Evolutionary conservation across 305 asterid genomes (phyloP).

Genomic region (Fraxinus sp.): DNA sequence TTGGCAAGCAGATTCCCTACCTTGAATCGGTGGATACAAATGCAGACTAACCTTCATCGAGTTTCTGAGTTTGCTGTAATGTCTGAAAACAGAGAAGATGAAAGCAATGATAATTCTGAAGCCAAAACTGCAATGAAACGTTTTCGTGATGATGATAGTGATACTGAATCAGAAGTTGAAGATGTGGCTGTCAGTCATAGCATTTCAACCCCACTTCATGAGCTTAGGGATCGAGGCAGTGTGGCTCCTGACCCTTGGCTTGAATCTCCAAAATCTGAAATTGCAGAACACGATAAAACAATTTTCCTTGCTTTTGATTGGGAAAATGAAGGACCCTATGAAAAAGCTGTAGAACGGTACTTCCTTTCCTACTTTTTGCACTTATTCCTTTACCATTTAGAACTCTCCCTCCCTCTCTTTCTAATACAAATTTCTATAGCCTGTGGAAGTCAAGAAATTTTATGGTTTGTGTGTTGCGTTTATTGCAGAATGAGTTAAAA

Average conservation of each 20-base stretch:
- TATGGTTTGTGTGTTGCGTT: conserved; percentile 17
- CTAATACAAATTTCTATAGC: background rate
- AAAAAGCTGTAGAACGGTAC: conserved; percentile 90
- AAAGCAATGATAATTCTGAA: conserved; percentile 44
- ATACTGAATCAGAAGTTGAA: conserved; percentile 88
- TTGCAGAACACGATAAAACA: conserved; percentile 53
- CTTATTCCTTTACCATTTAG: background rate
- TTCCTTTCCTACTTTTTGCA: conserved; percentile 7
- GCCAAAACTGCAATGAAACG: conserved; percentile 66
- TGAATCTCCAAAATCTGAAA: conserved; percentile 58
- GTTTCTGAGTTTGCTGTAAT: conserved; percentile 90
- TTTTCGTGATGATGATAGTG: conserved; percentile 82
- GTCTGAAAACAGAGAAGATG: conserved; percentile 57
- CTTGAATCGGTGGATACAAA: conserved; percentile 96
- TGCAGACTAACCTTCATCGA: conserved; percentile 97
- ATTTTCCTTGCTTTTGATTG: conserved; percentile 90
- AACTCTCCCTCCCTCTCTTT: background rate
- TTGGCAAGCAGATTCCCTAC: conserved; percentile 78
- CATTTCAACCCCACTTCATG: conserved; percentile 45
- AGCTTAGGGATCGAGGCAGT: conserved; percentile 51
- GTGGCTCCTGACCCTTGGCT: conserved; percentile 58
- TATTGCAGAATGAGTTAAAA: conserved; percentile 6
- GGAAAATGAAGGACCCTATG: conserved; percentile 94
- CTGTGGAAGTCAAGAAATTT: conserved; percentile 15
- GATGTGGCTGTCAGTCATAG: conserved; percentile 55